These are phyloP conservation scores for Amanita muscaria DNA, from an alignment of 768 basidiomycete species.

Conservation along the genomic window DNA sequence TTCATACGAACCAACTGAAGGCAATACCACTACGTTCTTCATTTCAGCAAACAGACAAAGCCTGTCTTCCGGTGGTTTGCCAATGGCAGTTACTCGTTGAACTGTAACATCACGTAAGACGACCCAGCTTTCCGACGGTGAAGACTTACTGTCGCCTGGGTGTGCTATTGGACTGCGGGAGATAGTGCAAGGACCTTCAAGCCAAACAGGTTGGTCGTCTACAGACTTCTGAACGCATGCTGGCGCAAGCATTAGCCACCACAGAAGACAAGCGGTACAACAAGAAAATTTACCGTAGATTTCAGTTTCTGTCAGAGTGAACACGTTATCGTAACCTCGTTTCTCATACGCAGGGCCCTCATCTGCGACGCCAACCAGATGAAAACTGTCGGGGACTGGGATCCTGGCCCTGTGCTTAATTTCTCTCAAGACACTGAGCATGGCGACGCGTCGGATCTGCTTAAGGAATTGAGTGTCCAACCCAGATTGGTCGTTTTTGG, in stretches of 20 bases:
- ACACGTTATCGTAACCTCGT: conserved; percentile 41
- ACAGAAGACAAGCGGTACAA: background rate
- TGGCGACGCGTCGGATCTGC: conserved; percentile 49
- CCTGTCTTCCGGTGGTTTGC: conserved; percentile 49
- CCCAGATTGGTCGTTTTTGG: conserved; percentile 21
- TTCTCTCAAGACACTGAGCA: conserved; percentile 56
- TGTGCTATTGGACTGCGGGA: conserved; percentile 70
- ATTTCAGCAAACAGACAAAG: conserved; percentile 51
- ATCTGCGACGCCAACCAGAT: conserved; percentile 76
- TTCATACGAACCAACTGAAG: conserved; percentile 41
- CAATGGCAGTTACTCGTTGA: conserved; percentile 64
- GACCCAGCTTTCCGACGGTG: background rate
- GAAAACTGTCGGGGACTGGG: conserved; percentile 54
- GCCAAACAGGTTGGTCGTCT: conserved; percentile 41
- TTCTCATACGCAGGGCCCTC: conserved; percentile 60
- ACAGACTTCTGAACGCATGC: conserved; percentile 51
- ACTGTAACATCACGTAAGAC: conserved; percentile 28
- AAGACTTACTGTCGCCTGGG: conserved; percentile 56
- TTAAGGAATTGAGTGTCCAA: conserved; percentile 51
- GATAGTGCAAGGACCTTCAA: conserved; percentile 54
- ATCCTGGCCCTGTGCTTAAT: conserved; percentile 75
- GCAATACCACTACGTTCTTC: conserved; percentile 66
- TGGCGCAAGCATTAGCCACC: conserved; percentile 17
- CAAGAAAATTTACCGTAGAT: conserved; percentile 49
- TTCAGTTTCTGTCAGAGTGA: conserved; percentile 41